Conservation (phyloP, 129 eudicot species). For the Lactuca sativa region DNA sequence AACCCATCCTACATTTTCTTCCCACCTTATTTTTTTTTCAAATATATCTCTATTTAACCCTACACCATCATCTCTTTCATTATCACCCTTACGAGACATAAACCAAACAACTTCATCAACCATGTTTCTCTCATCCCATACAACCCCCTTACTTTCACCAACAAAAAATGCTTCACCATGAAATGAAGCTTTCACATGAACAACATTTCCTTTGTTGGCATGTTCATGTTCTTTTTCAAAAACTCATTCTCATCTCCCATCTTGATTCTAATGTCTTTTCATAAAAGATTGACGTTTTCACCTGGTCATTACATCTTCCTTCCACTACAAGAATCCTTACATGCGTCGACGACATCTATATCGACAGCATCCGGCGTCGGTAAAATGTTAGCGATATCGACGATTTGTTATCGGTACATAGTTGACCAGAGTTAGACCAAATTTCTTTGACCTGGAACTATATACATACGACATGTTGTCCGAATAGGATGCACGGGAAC, state of each 20-base stretch:
- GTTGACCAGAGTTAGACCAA: no score
- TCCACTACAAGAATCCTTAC: constrained; percentile 16
- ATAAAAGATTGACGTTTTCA: constrained; percentile 49
- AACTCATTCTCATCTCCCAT: constrained; percentile 48
- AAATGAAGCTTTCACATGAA: constrained; percentile 29
- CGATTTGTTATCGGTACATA: no score
- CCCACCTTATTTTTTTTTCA: constrained; percentile 53
- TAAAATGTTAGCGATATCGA: no score
- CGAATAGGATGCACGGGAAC: no score
- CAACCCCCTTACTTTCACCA: constrained; percentile 24
- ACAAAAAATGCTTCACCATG: constrained; percentile 35
- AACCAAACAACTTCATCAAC: constrained; percentile 36
- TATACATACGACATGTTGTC: no score
- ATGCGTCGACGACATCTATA: no score
- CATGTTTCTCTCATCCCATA: constrained; percentile 37
- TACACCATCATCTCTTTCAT: constrained; percentile 30
- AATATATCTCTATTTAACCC: constrained; percentile 47
- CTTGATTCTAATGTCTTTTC: constrained; percentile 45
- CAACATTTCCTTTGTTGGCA: constrained; percentile 11
- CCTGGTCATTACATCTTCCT: constrained; percentile 38
- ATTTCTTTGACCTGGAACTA: no score
- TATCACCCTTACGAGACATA: background rate
- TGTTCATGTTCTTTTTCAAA: constrained; percentile 27
- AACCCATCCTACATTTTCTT: constrained; percentile 67
- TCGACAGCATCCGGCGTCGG: no score